Conservation (phyloP, 306 rosid species). For the Quercus parvula region DNA sequence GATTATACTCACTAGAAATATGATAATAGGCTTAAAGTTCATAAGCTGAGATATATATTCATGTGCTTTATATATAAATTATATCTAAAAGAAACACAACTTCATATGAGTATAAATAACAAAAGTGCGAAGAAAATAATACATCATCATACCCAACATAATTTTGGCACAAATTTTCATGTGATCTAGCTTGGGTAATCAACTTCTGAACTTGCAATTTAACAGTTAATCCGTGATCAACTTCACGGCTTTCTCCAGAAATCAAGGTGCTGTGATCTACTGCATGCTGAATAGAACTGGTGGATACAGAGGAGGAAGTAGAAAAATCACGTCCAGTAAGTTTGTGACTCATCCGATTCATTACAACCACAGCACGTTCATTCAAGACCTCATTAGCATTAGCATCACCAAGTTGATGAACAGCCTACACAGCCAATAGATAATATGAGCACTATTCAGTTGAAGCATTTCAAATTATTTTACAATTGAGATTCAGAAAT, state of each 20-base stretch:
- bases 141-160: constrained; percentile 77
- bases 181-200: constrained; percentile 77
- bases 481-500: constrained; percentile 14
- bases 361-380: constrained; percentile 96
- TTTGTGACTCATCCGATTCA: constrained; percentile 95
- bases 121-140: neutral
- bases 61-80: neutral
- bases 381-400: constrained; percentile 97
- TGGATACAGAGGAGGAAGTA: constrained; percentile 50
- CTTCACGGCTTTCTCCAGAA: constrained; percentile 82
- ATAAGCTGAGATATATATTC: neutral
- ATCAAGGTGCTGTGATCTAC: constrained; percentile 66
- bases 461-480: constrained; percentile 17
- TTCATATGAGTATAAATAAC: neutral
- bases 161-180: constrained; percentile 94
- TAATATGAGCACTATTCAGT: constrained; percentile 23
- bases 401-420: constrained; percentile 97
- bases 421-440: constrained; percentile 58
- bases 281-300: constrained; percentile 53
- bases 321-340: constrained; percentile 98
- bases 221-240: constrained; percentile 84
- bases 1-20: neutral
- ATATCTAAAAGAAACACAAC: neutral
- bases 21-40: neutral
- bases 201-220: constrained; percentile 89